These are phyloP conservation scores for Wallacemonas sp. DNA, from an alignment of 208 protist genomes.

Conservation along the genomic window DNA sequence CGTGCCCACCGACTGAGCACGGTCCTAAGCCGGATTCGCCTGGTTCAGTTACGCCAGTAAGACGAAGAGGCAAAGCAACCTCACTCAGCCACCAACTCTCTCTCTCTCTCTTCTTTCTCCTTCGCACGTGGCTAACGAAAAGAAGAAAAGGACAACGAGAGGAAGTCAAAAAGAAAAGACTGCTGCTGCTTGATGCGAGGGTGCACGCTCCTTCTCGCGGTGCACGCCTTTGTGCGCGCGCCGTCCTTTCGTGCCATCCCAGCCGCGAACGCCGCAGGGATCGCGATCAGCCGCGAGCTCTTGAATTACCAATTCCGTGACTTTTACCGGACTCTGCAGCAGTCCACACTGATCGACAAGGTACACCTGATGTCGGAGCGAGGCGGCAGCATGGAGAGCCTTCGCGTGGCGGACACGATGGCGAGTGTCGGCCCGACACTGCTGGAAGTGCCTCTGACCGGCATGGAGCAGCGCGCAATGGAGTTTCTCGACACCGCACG, in stretches of 20 bases:
- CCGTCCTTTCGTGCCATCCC: conserved; percentile 84
- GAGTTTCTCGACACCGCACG: conserved; percentile 90
- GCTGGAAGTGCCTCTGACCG: conserved; percentile 78
- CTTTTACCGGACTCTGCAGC: conserved; percentile 87
- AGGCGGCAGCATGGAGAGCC: conserved; percentile 46
- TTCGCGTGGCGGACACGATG: conserved; percentile 84
- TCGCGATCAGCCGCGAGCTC: conserved; percentile 88
- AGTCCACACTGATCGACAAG: conserved; percentile 86
- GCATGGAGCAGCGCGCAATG: conserved; percentile 81
- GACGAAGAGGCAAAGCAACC: no score
- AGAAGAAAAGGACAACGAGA: neutral
- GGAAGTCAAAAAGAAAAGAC: conserved; percentile 5
- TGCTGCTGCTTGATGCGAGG: conserved; percentile 16
- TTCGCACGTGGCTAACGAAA: neutral
- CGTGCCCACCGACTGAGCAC: no score
- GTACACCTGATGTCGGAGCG: conserved; percentile 89
- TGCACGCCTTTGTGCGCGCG: conserved; percentile 89
- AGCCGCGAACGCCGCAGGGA: conserved; percentile 74
- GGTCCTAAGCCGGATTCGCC: no score
- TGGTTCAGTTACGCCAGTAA: no score
- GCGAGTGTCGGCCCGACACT: conserved; percentile 75
- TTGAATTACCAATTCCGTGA: conserved; percentile 88
- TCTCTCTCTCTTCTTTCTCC: neutral
- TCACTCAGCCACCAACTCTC: no score
- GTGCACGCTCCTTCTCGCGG: conserved; percentile 14